Conservation (phyloP, 805 yeast species). For the Huiozyma naganishii region DNA sequence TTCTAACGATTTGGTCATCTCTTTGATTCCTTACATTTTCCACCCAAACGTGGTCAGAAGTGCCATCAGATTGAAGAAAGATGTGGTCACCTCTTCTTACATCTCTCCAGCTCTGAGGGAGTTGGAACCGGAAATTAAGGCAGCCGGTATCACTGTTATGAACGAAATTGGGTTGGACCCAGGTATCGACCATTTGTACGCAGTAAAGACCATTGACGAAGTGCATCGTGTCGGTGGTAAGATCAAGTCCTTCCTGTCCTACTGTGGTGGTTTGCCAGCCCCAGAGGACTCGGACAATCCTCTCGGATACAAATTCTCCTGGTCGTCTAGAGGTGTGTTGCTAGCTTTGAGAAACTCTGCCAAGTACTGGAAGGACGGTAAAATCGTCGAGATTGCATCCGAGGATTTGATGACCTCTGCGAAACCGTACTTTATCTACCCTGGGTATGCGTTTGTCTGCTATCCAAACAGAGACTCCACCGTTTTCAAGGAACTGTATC, state of each 20-base stretch:
- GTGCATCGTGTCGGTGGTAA: slow-evolving; percentile 87
- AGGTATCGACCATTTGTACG: slow-evolving; percentile 96
- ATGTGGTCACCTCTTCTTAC: slow-evolving; percentile 94
- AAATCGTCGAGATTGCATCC: slow-evolving; percentile 66
- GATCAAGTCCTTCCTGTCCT: slow-evolving; percentile 85
- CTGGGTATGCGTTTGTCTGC: slow-evolving; percentile 88
- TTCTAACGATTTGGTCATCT: slow-evolving; percentile 75
- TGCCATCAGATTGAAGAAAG: slow-evolving; percentile 80
- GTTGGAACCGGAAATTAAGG: slow-evolving; percentile 75
- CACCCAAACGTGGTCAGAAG: slow-evolving; percentile 90
- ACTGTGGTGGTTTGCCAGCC: slow-evolving; percentile 98
- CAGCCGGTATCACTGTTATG: slow-evolving; percentile 95
- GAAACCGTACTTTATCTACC: slow-evolving; percentile 88
- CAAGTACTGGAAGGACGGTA: slow-evolving; percentile 76
- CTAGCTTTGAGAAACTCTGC: slow-evolving; percentile 93
- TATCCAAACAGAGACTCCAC: slow-evolving; percentile 99
- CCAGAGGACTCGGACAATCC: slow-evolving; percentile 98
- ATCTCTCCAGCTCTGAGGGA: slow-evolving; percentile 84
- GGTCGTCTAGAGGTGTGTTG: slow-evolving; percentile 98
- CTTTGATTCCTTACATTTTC: slow-evolving; percentile 91
- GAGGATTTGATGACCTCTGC: slow-evolving; percentile 94
- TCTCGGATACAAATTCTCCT: slow-evolving; percentile 95
- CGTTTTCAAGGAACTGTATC: slow-evolving; percentile 79
- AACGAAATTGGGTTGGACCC: slow-evolving; percentile 99
- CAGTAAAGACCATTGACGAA: slow-evolving; percentile 95